Percentiles rank a stretch among this genome's conserved stretches.
These are phyloP conservation scores for Austroboletus niveus DNA, from an alignment of 1,284 basidiomycete species.

Conservation along the genomic window DNA sequence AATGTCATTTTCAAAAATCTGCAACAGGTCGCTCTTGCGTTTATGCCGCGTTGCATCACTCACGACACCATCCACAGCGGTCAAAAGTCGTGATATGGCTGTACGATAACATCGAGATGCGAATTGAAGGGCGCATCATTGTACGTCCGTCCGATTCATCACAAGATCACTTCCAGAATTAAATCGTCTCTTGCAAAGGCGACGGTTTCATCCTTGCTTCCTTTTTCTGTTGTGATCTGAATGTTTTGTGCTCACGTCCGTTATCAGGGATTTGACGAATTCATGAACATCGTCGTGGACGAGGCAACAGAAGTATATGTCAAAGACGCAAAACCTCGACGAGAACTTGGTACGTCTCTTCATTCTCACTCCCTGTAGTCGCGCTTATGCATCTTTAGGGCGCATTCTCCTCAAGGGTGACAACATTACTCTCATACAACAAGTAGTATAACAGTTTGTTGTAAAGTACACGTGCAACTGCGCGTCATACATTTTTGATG, in stretches of 20 bases:
- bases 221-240: background rate
- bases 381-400: conserved; percentile 46
- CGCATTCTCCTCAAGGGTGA: conserved; percentile 94
- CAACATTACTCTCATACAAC: conserved; percentile 94
- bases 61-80: conserved; percentile 50
- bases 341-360: conserved; percentile 63
- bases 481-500: background rate
- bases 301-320: conserved; percentile 93
- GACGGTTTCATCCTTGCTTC: conserved; percentile 15
- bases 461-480: conserved; percentile 16
- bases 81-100: conserved; percentile 92
- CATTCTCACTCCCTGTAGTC: background rate
- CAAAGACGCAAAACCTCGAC: conserved; percentile 80
- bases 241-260: conserved; percentile 9
- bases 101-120: conserved; percentile 96
- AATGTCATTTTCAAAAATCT: conserved; percentile 99
- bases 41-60: conserved; percentile 3
- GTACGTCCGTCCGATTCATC: conserved; percentile 53
- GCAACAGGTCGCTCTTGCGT: conserved; percentile 59
- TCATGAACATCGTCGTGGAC: conserved; percentile 99
- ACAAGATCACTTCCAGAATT: conserved; percentile 24
- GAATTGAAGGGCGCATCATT: conserved; percentile 95
- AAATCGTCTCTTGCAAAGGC: conserved; percentile 28
- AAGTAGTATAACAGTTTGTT: conserved; percentile 39
- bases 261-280: conserved; percentile 95